Evolutionary conservation across 768 basidiomycete genomes (phyloP).

Genomic region (Kwoniella heveanensis): DNA sequence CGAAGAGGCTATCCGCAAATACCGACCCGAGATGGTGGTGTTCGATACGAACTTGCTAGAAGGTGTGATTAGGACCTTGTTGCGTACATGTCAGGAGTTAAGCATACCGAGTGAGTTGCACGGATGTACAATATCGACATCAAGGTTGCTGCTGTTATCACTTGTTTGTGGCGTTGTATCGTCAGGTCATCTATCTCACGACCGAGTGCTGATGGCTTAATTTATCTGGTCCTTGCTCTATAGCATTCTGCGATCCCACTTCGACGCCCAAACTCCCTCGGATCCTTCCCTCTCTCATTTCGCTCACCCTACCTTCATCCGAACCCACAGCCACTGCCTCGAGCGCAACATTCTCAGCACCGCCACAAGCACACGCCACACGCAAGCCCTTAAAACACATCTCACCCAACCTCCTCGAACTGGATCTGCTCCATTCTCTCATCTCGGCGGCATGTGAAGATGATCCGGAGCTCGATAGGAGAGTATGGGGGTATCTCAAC

Average conservation of each 20-base stretch:
- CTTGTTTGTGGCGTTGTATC: too few relatives aligned
- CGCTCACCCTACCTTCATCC: conserved; percentile 10
- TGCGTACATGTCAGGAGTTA: conserved; percentile 61
- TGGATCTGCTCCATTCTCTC: conserved; percentile 58
- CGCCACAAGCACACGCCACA: neutral
- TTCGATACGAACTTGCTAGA: conserved; percentile 57
- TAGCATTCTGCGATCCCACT: conserved; percentile 91
- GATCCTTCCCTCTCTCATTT: conserved; percentile 65
- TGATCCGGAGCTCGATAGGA: conserved; percentile 58
- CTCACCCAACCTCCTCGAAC: conserved; percentile 84
- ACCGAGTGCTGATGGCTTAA: conserved; percentile 4
- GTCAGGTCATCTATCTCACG: conserved; percentile 30
- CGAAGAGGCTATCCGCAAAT: conserved; percentile 59
- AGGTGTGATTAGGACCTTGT: conserved; percentile 61
- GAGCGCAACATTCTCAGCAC: neutral
- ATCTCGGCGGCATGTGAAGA: conserved; percentile 54
- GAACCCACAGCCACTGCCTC: neutral
- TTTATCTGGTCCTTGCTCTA: neutral
- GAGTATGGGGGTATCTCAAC: conserved; percentile 71
- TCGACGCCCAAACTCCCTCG: conserved; percentile 76
- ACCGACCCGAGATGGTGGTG: conserved; percentile 51
- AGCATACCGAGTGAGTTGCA: conserved; percentile 63
- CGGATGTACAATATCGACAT: too few relatives aligned
- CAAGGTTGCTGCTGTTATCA: too few relatives aligned
- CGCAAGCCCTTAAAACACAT: conserved; percentile 64